Percentiles rank a stretch among this genome's conserved stretches.
Evolutionary conservation across 1,139 yeast species (phyloP).

Genomic region (Zygoascus hellenicus): DNA sequence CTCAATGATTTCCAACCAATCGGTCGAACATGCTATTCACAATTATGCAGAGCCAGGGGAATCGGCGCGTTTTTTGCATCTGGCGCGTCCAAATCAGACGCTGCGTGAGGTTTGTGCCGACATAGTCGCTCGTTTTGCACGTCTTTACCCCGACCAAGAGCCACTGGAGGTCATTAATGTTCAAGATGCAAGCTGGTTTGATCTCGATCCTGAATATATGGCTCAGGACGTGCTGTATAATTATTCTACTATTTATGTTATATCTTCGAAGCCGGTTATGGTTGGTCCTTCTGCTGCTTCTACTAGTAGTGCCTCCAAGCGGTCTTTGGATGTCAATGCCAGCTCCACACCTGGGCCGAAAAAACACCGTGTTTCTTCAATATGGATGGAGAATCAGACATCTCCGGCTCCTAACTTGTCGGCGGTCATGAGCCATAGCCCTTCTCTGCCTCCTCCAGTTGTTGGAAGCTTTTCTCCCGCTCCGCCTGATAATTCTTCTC

Average conservation of each 20-base stretch:
- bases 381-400: slow-evolving; percentile 1
- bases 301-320: background rate
- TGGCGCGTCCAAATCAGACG: slow-evolving; percentile 45
- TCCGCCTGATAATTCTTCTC: slow-evolving; percentile 1
- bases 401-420: background rate
- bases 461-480: background rate
- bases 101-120: slow-evolving; percentile 48
- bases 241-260: slow-evolving; percentile 43
- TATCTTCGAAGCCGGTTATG: slow-evolving; percentile 2
- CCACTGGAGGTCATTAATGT: slow-evolving; percentile 42
- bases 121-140: slow-evolving; percentile 46
- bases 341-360: slow-evolving; percentile 1
- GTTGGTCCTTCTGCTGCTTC: background rate
- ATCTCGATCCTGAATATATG: slow-evolving; percentile 67
- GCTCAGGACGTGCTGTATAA: slow-evolving; percentile 57
- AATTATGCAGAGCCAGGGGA: slow-evolving; percentile 4
- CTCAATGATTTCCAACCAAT: background rate
- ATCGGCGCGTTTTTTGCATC: slow-evolving; percentile 45
- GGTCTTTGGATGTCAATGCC: slow-evolving; percentile 10
- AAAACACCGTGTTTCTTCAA: slow-evolving; percentile 6
- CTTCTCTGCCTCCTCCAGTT: background rate
- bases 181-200: slow-evolving; percentile 63
- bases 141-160: slow-evolving; percentile 55
- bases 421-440: background rate
- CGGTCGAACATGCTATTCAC: slow-evolving; percentile 3